A percentile compares a stretch with the other conserved stretches of the same genome.
Conservation (phyloP, 208 protist genomes). For the Histomonas meleagridis region DNA sequence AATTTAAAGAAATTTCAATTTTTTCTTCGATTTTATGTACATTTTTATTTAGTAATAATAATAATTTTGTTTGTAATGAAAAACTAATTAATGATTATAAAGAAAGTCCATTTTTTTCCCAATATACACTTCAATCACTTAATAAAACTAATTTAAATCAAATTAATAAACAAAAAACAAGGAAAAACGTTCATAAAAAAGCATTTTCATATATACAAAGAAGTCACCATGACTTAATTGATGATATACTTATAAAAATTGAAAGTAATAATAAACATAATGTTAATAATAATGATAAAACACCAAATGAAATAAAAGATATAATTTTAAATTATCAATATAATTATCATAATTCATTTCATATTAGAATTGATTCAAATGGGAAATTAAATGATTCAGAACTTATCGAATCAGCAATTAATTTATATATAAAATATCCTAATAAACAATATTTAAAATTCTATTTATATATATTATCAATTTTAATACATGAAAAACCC, state of each 20-base stretch:
- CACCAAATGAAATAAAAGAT: background rate
- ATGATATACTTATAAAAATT: background rate
- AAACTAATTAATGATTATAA: background rate
- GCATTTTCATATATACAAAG: background rate
- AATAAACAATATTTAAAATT: background rate
- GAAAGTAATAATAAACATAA: background rate
- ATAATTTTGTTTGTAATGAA: background rate
- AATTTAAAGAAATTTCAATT: background rate
- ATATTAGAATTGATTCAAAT: background rate
- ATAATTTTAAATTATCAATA: background rate
- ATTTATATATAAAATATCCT: background rate
- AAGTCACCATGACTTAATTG: background rate
- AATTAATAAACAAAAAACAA: background rate
- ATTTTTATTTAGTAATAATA: background rate
- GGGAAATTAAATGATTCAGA: background rate
- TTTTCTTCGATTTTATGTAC: background rate
- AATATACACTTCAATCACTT: background rate
- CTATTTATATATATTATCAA: no score
- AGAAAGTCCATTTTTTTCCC: background rate
- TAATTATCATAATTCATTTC: background rate
- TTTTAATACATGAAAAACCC: no score
- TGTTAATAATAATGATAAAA: background rate
- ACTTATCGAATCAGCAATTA: background rate
- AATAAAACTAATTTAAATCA: background rate
- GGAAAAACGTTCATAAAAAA: no score